Conservation (phyloP, 768 basidiomycete species). For the Trametopsis cervina region DNA sequence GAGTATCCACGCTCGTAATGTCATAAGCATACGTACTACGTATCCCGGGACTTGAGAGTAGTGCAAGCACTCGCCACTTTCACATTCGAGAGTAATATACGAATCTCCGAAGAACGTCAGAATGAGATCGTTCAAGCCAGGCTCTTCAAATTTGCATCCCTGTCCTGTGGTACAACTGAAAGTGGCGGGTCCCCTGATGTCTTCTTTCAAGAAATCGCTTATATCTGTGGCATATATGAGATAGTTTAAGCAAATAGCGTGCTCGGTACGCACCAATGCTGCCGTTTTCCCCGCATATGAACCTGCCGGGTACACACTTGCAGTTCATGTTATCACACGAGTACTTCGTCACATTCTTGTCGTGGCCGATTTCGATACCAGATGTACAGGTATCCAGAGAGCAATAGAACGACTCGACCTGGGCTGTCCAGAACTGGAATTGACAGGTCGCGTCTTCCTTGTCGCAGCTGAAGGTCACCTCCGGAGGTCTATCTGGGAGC, state of each 20-base stretch:
- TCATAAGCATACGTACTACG: slow-evolving; percentile 36
- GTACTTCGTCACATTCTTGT: slow-evolving; percentile 70
- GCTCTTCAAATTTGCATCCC: slow-evolving; percentile 89
- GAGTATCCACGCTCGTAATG: not conserved
- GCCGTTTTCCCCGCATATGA: slow-evolving; percentile 94
- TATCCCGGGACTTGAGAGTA: slow-evolving; percentile 95
- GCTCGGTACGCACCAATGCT: slow-evolving; percentile 66
- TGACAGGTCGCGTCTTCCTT: slow-evolving; percentile 56
- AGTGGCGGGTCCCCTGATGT: slow-evolving; percentile 84
- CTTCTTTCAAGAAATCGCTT: slow-evolving; percentile 82
- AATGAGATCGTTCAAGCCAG: slow-evolving; percentile 95
- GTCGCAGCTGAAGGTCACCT: slow-evolving; percentile 95
- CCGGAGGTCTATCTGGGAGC: slow-evolving; percentile 87
- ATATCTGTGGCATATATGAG: slow-evolving; percentile 53
- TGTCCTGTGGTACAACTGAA: slow-evolving; percentile 71
- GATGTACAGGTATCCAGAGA: slow-evolving; percentile 66
- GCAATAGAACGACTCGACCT: slow-evolving; percentile 95
- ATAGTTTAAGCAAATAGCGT: not conserved
- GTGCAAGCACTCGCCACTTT: slow-evolving; percentile 91
- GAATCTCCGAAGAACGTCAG: slow-evolving; percentile 88
- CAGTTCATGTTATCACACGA: slow-evolving; percentile 82
- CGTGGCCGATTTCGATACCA: slow-evolving; percentile 40
- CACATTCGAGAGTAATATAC: slow-evolving; percentile 81
- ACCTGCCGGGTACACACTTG: slow-evolving; percentile 86
- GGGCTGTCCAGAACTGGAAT: slow-evolving; percentile 98